These are phyloP conservation scores for Amanita thiersii DNA, from an alignment of 768 basidiomycete genomes.

Conservation along the genomic window DNA sequence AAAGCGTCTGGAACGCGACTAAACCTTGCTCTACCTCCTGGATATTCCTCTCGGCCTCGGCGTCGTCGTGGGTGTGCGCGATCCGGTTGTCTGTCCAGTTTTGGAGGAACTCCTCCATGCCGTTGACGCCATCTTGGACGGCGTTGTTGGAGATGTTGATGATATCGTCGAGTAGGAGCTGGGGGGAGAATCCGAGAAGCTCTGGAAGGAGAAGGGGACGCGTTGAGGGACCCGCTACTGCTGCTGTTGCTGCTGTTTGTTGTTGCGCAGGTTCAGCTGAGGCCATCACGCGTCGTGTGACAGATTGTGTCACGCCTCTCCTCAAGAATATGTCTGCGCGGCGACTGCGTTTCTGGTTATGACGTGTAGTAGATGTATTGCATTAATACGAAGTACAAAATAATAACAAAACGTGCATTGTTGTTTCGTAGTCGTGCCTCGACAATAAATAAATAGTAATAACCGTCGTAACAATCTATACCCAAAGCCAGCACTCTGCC, in stretches of 20 bases:
- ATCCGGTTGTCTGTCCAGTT: constrained; percentile 58
- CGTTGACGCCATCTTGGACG: constrained; percentile 70
- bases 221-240: constrained; percentile 12
- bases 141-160: constrained; percentile 78
- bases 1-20: constrained; percentile 79
- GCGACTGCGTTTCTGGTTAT: too few relatives aligned
- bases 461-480: too few relatives aligned
- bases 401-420: too few relatives aligned
- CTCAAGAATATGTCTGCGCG: too few relatives aligned
- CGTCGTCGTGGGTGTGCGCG: constrained; percentile 15
- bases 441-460: too few relatives aligned
- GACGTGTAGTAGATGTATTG: too few relatives aligned
- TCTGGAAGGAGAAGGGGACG: constrained; percentile 56
- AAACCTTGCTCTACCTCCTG: constrained; percentile 75
- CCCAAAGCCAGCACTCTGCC: too few relatives aligned
- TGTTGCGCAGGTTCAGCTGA: too few relatives aligned
- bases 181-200: constrained; percentile 77
- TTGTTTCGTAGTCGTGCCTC: too few relatives aligned
- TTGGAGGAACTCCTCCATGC: constrained; percentile 69
- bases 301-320: too few relatives aligned
- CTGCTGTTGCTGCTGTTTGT: constrained; percentile 5
- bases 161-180: constrained; percentile 79
- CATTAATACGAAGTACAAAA: too few relatives aligned
- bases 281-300: too few relatives aligned
- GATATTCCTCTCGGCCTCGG: constrained; percentile 46